Base-by-base conservation (phyloP, 1,284 basidiomycete genomes). In the Trametes hirsuta region DNA sequence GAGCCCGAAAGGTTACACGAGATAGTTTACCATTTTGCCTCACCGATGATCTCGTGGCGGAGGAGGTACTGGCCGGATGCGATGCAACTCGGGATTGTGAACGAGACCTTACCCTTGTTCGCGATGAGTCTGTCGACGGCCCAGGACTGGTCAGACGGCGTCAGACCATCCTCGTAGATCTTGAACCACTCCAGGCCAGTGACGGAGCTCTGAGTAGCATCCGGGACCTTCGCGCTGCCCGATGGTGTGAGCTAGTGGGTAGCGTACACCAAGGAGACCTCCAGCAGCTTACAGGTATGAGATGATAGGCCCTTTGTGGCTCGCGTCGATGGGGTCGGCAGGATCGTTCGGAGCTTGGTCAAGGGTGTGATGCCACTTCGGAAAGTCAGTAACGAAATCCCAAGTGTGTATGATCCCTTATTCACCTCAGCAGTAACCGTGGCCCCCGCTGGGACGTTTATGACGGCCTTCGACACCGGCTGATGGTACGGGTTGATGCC, bases 101-200 rank as follows among this genome's bases (percentile, higher is more conserved):
- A 83, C 4, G 77, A 76, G 39, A 82, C 80, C 63, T 83, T 81
- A 45, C 84, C 83, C 64, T 83, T 80, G 72, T 82, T 83, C 12
- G 75, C 68, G 58, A 82, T 77, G 61, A 85, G 66, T 12, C 73
- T 72, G 67, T 84, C 82, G 12, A 81, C 79, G 39, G 71, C 81
- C 81, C 82, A 82, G 44, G 65, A 69, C 30, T 71, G 67, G 53
- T 68, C 73, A 36, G 71, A 67, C 18, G 35, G 35, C 18, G 71
- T 68, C 45, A 76, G 70, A 6, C 80, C 81, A 59, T 82, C 82
- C 58, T 84, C 69, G 55, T 58, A 56, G 55, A 65, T 62, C 72
- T 84, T 84, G 75, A 84, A 84, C 81, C 82, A 83, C 50, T 81
- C 69, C 18, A 85, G 72, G 15, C 82, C 82, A 5, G 83, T 83